These are phyloP conservation scores for Arxiozyma slooffiae DNA, from an alignment of 1,139 yeast species.

Conservation along the genomic window DNA sequence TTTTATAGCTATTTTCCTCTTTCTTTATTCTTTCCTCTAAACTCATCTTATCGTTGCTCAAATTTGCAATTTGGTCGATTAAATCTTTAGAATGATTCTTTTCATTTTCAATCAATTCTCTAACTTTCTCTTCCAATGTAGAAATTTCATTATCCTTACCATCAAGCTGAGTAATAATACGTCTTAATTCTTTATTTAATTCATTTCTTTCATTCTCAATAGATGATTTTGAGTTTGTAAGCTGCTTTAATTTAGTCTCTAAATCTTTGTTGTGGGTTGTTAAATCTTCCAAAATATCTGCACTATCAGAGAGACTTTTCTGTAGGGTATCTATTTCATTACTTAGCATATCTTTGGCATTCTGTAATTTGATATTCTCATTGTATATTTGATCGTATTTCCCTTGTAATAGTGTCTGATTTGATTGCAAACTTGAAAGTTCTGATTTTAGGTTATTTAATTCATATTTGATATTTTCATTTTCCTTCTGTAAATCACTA, in stretches of 20 bases:
- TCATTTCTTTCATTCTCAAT: constrained; percentile 1
- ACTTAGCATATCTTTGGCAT: constrained; percentile 9
- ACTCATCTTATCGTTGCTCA: constrained; percentile 3
- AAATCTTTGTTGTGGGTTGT: constrained; percentile 6
- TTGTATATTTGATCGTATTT: constrained; percentile 20
- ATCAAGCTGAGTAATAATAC: not conserved
- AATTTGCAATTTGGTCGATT: constrained; percentile 5
- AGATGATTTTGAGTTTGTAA: not conserved
- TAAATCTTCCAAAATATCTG: constrained; percentile 4
- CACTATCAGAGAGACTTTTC: constrained; percentile 3
- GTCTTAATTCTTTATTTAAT: constrained; percentile 3
- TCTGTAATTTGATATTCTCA: constrained; percentile 11
- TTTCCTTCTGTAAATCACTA: constrained; percentile 18
- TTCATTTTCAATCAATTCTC: constrained; percentile 3
- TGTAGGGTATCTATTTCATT: constrained; percentile 11
- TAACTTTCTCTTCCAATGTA: constrained; percentile 2
- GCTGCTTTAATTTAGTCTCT: constrained; percentile 8
- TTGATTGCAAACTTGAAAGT: constrained; percentile 25
- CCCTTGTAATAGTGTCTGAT: constrained; percentile 26
- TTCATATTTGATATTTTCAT: constrained; percentile 25
- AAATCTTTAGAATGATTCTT: constrained; percentile 5
- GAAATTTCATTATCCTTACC: constrained; percentile 5
- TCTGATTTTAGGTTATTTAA: constrained; percentile 22
- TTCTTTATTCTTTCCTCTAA: constrained; percentile 14
- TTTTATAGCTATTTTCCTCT: constrained; percentile 12